Percentiles rank a stretch among this genome's conserved stretches.
Conservation (phyloP, 331 rosid species). For the Malus hybrid region DNA sequence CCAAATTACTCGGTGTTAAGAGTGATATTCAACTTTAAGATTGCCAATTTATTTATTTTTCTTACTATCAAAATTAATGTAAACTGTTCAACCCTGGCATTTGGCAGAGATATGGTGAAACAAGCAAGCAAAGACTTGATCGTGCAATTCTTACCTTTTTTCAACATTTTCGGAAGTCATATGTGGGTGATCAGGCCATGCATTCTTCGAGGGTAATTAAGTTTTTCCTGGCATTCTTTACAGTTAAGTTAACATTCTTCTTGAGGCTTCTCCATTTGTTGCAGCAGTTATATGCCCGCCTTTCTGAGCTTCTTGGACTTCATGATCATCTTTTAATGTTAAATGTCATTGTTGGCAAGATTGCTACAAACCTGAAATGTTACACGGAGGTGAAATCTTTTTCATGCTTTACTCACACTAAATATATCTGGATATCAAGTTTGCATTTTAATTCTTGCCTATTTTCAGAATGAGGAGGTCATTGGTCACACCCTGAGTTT, state of each 20-base stretch:
- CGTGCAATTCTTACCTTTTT: slow-evolving; percentile 96
- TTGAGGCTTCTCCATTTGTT: slow-evolving; percentile 20
- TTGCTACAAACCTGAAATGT: slow-evolving; percentile 77
- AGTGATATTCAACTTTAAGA: background rate
- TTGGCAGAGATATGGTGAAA: slow-evolving; percentile 78
- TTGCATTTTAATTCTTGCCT: background rate
- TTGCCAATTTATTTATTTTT: background rate
- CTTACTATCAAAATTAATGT: background rate
- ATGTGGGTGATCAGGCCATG: slow-evolving; percentile 98
- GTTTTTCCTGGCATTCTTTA: slow-evolving; percentile 1
- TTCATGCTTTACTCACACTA: background rate
- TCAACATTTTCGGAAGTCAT: slow-evolving; percentile 93
- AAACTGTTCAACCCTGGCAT: slow-evolving; percentile 6
- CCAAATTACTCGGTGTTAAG: background rate
- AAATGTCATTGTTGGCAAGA: slow-evolving; percentile 79
- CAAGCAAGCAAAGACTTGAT: slow-evolving; percentile 96
- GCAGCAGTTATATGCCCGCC: slow-evolving; percentile 74
- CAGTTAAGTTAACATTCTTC: slow-evolving; percentile 1
- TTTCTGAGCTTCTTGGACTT: slow-evolving; percentile 88
- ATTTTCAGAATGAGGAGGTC: slow-evolving; percentile 84
- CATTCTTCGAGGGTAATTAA: slow-evolving; percentile 89
- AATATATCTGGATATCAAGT: background rate
- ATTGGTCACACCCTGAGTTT: slow-evolving; percentile 79
- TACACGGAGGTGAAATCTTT: slow-evolving; percentile 58
- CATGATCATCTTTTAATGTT: slow-evolving; percentile 71